These are phyloP conservation scores for Pseudozyma tsukubaensis DNA, from an alignment of 1,284 basidiomycete species.

Conservation along the genomic window DNA sequence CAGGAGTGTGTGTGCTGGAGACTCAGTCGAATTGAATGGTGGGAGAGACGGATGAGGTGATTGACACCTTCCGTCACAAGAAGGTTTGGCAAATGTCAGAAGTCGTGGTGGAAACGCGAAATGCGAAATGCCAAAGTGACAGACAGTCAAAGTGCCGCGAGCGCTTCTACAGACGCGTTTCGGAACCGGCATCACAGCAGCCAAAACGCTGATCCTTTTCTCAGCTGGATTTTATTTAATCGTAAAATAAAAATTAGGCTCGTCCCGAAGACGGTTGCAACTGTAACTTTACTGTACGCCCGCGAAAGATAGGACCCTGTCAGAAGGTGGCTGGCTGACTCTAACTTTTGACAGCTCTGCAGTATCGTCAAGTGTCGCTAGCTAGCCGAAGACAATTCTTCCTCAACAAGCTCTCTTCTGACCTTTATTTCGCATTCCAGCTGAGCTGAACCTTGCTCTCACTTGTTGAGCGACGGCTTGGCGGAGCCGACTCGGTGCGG, in stretches of 20 bases:
- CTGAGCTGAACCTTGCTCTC: background rate
- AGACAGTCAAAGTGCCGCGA: background rate
- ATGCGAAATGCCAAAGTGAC: background rate
- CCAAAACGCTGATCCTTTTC: background rate
- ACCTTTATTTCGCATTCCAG: background rate
- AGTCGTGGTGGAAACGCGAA: constrained; percentile 1
- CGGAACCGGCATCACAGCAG: background rate
- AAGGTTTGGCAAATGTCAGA: background rate
- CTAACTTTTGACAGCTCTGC: background rate
- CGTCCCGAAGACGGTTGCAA: background rate
- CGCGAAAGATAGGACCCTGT: background rate
- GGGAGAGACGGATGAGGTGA: background rate
- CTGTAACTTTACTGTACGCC: background rate
- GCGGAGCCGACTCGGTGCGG: no score
- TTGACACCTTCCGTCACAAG: background rate
- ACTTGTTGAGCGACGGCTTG: no score
- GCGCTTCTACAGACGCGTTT: background rate
- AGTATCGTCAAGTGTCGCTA: background rate
- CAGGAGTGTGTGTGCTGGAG: no score
- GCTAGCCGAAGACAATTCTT: background rate
- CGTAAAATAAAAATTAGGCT: background rate
- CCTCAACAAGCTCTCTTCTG: background rate
- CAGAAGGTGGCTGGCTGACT: background rate
- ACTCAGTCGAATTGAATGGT: no score
- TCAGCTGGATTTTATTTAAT: background rate